A percentile compares a stretch with the other conserved stretches of the same genome.
Evolutionary conservation across 2,329 filamentous ascomycete genomes (phyloP).

Genomic region (Neonectria faginata): DNA sequence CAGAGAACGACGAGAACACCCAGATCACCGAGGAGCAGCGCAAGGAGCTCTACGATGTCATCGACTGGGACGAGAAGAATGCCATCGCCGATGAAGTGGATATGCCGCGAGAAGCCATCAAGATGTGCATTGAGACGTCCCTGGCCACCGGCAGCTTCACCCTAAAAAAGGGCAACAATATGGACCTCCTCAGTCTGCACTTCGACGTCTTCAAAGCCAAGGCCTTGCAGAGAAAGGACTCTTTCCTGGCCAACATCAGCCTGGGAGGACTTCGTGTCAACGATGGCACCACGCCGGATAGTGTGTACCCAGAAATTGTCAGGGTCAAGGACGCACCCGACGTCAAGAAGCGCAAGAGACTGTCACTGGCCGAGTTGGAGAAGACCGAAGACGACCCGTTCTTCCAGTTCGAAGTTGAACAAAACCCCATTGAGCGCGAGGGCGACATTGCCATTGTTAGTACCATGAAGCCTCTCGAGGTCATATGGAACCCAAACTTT

Average conservation of each 20-base stretch:
- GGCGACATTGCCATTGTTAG: constrained; percentile 91
- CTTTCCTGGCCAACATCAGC: constrained; percentile 86
- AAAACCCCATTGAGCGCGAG: constrained; percentile 92
- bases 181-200: constrained; percentile 87
- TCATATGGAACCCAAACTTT: constrained; percentile 97
- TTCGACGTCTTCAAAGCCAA: constrained; percentile 97
- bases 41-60: constrained; percentile 95
- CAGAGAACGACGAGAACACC: constrained; percentile 76
- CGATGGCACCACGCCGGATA: constrained; percentile 93
- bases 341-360: constrained; percentile 57
- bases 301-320: constrained; percentile 93
- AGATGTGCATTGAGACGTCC: constrained; percentile 91
- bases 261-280: constrained; percentile 94
- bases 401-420: constrained; percentile 92
- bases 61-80: constrained; percentile 98
- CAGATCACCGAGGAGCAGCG: constrained; percentile 96
- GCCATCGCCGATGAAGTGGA: constrained; percentile 89
- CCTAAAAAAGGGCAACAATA: constrained; percentile 77
- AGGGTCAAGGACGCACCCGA: constrained; percentile 88
- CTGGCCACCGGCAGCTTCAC: constrained; percentile 98
- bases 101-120: constrained; percentile 88
- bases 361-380: constrained; percentile 68
- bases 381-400: constrained; percentile 75
- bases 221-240: constrained; percentile 89
- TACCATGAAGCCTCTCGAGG: constrained; percentile 94